phyloP scores from a whole-genome alignment of 1,284 basidiomycete genomes.

The Irpex sp. region DNA sequence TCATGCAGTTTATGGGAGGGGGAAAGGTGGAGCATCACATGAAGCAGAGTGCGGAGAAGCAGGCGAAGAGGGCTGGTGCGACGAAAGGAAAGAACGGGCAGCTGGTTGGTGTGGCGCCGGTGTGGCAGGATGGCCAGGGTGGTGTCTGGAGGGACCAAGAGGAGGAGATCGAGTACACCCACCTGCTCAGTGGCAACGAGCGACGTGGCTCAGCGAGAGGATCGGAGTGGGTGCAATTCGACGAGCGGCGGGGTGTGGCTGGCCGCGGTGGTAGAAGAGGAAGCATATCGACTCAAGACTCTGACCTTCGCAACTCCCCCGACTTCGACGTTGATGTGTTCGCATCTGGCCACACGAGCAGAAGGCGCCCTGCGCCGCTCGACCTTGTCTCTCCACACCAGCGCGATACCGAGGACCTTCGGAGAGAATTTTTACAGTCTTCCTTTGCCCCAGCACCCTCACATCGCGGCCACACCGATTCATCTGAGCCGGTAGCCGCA shows the following conservation, averaged over 20 bases:
- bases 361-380: conserved; percentile 18
- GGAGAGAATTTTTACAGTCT: conserved; percentile 15
- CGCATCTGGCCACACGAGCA: conserved; percentile 16
- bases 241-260: conserved; percentile 31
- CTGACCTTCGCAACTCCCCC: conserved; percentile 38
- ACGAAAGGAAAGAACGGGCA: conserved; percentile 21
- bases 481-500: neutral
- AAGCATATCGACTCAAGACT: conserved; percentile 47
- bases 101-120: conserved; percentile 39
- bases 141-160: conserved; percentile 69
- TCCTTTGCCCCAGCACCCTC: conserved; percentile 10
- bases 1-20: conserved; percentile 66
- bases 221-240: conserved; percentile 14
- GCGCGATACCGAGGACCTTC: conserved; percentile 10
- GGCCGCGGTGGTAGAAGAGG: conserved; percentile 31
- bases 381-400: conserved; percentile 5
- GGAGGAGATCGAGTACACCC: conserved; percentile 64
- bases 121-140: conserved; percentile 57
- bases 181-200: conserved; percentile 40
- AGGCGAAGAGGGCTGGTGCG: conserved; percentile 40
- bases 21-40: conserved; percentile 57
- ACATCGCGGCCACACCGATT: neutral
- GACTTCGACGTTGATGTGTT: conserved; percentile 25
- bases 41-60: conserved; percentile 49
- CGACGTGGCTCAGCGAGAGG: conserved; percentile 20